phyloP scores from a whole-genome alignment of 1,139 yeast species.

The Hyphopichia khmerensis region DNA sequence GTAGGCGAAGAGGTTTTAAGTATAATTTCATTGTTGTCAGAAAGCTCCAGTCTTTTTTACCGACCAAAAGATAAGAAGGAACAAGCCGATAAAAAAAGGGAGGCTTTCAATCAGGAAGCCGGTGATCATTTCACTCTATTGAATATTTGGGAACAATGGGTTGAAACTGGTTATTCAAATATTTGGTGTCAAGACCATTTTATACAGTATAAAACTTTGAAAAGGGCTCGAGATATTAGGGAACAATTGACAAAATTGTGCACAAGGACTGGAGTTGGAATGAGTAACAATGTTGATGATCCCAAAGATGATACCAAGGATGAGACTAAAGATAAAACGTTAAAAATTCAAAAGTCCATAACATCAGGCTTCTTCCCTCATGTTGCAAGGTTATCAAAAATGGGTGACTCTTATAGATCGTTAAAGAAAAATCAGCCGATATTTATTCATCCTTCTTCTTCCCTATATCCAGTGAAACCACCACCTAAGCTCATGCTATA shows the following conservation, averaged over 20 bases:
- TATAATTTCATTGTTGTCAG: constrained; percentile 81
- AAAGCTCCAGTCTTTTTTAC: constrained; percentile 67
- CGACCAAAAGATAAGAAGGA: constrained; percentile 71
- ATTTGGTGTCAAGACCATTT: constrained; percentile 90
- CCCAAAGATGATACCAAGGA: too few species aligned
- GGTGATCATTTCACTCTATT: constrained; percentile 80
- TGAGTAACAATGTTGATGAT: constrained; percentile 14
- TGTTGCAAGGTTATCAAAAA: constrained; percentile 64
- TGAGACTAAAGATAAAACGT: constrained; percentile 19
- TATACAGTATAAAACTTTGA: constrained; percentile 70
- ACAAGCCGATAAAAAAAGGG: constrained; percentile 63
- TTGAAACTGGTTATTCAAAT: constrained; percentile 61
- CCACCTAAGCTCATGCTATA: constrained; percentile 73
- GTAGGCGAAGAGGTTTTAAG: constrained; percentile 68
- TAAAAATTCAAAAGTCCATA: constrained; percentile 62
- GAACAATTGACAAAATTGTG: constrained; percentile 69
- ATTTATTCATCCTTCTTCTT: constrained; percentile 81
- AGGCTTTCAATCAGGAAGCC: constrained; percentile 46
- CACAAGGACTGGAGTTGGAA: constrained; percentile 51
- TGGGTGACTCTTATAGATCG: constrained; percentile 71
- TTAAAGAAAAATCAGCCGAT: constrained; percentile 65
- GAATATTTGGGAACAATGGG: constrained; percentile 78
- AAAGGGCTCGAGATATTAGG: constrained; percentile 69
- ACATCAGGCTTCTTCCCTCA: constrained; percentile 84
- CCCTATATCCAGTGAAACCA: constrained; percentile 58